These are phyloP conservation scores for Ballota nigra DNA, from an alignment of 257 asterid species.

Conservation along the genomic window DNA sequence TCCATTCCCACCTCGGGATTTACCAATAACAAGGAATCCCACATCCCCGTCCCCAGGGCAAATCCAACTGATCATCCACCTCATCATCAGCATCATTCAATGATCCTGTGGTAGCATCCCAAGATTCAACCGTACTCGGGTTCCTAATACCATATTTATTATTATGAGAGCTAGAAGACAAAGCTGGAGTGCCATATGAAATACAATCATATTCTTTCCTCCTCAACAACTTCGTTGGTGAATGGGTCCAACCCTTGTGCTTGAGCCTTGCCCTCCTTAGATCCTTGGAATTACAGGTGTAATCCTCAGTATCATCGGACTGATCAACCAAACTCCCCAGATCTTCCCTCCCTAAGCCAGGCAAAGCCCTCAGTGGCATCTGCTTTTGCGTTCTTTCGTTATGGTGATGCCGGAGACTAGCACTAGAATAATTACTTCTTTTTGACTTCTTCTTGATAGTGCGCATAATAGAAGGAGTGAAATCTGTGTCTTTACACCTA, in stretches of 20 bases:
- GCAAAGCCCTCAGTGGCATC: conserved; percentile 34
- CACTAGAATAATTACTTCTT: conserved; percentile 39
- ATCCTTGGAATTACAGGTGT: conserved; percentile 57
- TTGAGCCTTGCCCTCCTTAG: conserved; percentile 63
- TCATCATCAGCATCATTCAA: conserved; percentile 81
- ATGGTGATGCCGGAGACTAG: conserved; percentile 41
- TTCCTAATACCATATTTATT: conserved; percentile 52
- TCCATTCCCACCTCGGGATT: conserved; percentile 63
- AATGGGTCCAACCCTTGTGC: conserved; percentile 54
- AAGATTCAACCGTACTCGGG: conserved; percentile 77
- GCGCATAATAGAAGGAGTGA: conserved; percentile 61
- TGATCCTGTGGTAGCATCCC: conserved; percentile 86
- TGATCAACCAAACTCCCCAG: conserved; percentile 61
- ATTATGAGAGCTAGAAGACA: conserved; percentile 73
- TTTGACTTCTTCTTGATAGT: conserved; percentile 54
- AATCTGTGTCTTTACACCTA: conserved; percentile 56
- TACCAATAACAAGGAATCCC: conserved; percentile 98
- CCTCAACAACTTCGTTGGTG: conserved; percentile 51
- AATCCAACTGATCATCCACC: conserved; percentile 76
- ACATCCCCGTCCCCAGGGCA: conserved; percentile 82
- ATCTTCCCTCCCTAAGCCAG: conserved; percentile 54
- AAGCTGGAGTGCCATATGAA: conserved; percentile 72
- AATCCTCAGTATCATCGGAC: conserved; percentile 79
- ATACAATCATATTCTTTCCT: conserved; percentile 74
- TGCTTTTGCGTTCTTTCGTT: conserved; percentile 51